Evolutionary conservation across 1,139 yeast species (phyloP).

Genomic region (Suhomyces yuchorum): DNA sequence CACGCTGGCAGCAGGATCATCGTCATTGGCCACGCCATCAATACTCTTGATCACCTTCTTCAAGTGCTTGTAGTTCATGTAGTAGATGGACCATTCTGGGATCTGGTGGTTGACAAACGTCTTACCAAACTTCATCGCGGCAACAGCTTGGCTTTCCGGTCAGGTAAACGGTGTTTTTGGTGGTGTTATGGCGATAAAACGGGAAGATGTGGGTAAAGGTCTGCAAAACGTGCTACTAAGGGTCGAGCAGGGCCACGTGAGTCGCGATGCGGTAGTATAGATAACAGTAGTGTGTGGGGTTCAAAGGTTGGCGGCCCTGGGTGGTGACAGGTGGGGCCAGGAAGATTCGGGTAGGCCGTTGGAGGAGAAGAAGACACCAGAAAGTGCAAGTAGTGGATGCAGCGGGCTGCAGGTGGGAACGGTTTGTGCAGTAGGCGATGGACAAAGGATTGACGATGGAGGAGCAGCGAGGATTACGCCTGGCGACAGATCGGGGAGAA

Average conservation of each 20-base stretch:
- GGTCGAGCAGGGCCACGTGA: constrained; percentile 3
- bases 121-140: constrained; percentile 80
- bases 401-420: too few species aligned
- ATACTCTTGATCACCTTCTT: constrained; percentile 72
- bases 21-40: constrained; percentile 39
- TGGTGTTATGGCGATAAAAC: not conserved
- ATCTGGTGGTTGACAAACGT: constrained; percentile 80
- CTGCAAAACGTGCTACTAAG: constrained; percentile 5
- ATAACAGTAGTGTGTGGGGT: constrained; percentile 5
- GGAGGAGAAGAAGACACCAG: not conserved
- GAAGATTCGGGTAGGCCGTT: not conserved
- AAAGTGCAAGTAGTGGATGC: not conserved
- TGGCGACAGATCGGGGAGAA: too few species aligned
- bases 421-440: too few species aligned
- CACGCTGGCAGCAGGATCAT: constrained; percentile 22
- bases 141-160: not conserved
- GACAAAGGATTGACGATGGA: too few species aligned
- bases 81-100: constrained; percentile 86
- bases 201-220: not conserved
- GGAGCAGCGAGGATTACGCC: too few species aligned
- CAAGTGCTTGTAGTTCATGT: constrained; percentile 83
- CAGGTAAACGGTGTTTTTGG: not conserved
- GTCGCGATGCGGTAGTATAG: not conserved
- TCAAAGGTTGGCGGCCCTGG: not conserved
- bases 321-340: not conserved